Evolutionary conservation across 2,329 filamentous ascomycete species (phyloP).

Genomic region (Exophiala sp.): DNA sequence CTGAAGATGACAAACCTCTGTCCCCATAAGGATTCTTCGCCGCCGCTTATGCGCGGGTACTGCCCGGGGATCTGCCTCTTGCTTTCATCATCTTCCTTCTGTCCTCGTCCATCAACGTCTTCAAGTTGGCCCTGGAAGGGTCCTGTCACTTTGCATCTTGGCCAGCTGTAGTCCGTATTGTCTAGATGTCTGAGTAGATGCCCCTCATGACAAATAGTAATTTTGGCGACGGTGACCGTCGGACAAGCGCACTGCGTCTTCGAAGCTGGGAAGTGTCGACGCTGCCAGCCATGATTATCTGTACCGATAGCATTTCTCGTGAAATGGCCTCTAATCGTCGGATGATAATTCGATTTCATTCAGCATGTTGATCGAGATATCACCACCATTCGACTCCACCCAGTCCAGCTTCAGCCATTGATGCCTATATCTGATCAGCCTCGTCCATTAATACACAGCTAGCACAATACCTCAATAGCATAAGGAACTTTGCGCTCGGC

Average conservation of each 20-base stretch:
- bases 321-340: not conserved
- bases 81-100: not conserved
- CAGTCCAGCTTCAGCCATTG: slow-evolving; percentile 46
- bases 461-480: slow-evolving; percentile 40
- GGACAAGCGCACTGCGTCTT: no score
- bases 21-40: not conserved
- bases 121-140: not conserved
- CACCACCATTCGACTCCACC: slow-evolving; percentile 48
- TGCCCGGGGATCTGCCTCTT: not conserved
- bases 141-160: not conserved
- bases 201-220: no score
- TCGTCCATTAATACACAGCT: slow-evolving; percentile 2
- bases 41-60: not conserved
- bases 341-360: not conserved
- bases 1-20: not conserved
- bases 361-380: slow-evolving; percentile 1
- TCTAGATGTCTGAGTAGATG: no score
- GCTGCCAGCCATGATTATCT: not conserved
- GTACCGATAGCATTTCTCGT: not conserved
- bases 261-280: not conserved
- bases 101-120: not conserved
- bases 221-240: no score
- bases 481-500: slow-evolving; percentile 34
- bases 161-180: no score
- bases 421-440: slow-evolving; percentile 35